phyloP scores from a whole-genome alignment of 176 grass and related monocot genomes.

The Secale cereale region DNA sequence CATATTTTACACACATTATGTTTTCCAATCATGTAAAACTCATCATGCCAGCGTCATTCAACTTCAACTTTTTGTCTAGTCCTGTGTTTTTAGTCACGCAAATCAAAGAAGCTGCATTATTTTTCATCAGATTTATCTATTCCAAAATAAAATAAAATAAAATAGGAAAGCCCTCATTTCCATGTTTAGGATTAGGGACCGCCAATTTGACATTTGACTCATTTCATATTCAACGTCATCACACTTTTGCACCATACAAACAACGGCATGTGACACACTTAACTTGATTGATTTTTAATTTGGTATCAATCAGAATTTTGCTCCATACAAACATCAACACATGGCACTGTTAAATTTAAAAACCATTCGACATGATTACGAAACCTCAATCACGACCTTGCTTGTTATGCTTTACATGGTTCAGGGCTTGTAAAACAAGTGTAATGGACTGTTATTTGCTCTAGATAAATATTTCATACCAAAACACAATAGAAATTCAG shows the following conservation, averaged over 20 bases:
- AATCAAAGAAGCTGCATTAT: no score
- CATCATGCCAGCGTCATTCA: not conserved
- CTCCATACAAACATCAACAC: not conserved
- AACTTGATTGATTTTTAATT: not conserved
- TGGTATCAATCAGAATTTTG: not conserved
- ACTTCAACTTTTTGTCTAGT: no score
- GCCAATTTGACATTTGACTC: no score
- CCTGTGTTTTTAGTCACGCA: no score
- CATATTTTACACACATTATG: not conserved
- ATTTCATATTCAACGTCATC: not conserved
- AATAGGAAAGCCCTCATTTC: no score
- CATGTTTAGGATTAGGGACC: no score
- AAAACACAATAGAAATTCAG: not conserved
- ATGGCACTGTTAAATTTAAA: not conserved
- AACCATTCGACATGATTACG: not conserved
- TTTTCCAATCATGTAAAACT: not conserved
- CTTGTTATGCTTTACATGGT: not conserved
- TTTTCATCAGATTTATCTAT: no score
- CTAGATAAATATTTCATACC: not conserved
- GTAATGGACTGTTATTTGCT: not conserved
- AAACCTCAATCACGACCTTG: not conserved
- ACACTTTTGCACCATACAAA: not conserved
- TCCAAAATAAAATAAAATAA: no score
- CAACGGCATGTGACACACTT: not conserved
- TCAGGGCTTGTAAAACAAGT: not conserved